These are phyloP conservation scores for Zychaea mexicana DNA, from an alignment of 371 early-diverging fungal species.

Conservation along the genomic window DNA sequence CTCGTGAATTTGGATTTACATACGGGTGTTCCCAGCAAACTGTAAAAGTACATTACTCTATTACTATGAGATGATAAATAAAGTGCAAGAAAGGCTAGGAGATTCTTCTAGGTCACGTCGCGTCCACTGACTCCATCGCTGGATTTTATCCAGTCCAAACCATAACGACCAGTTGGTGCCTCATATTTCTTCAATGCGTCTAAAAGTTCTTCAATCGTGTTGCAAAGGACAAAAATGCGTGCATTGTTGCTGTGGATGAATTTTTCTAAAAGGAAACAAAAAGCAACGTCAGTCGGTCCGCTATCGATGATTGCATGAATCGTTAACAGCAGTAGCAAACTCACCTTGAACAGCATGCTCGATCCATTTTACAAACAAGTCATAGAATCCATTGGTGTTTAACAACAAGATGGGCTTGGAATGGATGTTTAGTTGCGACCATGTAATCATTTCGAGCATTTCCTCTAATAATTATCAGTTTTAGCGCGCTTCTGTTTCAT, in stretches of 20 bases:
- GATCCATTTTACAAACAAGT: slow-evolving; percentile 65
- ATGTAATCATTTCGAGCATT: slow-evolving; percentile 81
- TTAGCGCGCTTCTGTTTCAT: too few relatives aligned
- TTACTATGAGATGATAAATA: background rate
- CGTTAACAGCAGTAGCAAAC: background rate
- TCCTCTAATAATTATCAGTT: too few relatives aligned
- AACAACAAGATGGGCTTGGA: slow-evolving; percentile 76
- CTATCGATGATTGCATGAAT: too few relatives aligned
- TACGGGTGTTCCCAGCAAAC: slow-evolving; percentile 13
- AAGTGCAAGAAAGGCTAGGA: too few relatives aligned
- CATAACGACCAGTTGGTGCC: slow-evolving; percentile 55
- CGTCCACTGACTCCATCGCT: slow-evolving; percentile 22
- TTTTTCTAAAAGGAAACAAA: slow-evolving; percentile 38
- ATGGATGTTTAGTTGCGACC: slow-evolving; percentile 81
- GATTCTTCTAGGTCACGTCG: slow-evolving; percentile 10
- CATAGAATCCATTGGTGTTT: slow-evolving; percentile 77
- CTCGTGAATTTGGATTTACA: slow-evolving; percentile 40
- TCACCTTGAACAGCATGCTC: slow-evolving; percentile 57
- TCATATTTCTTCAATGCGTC: slow-evolving; percentile 59
- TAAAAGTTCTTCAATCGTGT: slow-evolving; percentile 62
- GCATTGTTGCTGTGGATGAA: slow-evolving; percentile 53
- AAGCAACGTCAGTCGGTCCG: too few relatives aligned
- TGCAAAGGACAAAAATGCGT: slow-evolving; percentile 59
- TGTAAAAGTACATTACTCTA: background rate
- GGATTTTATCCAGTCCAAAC: slow-evolving; percentile 51